Base-by-base conservation (phyloP, 805 yeast genomes). In the Saccharomycodes ludwigii region DNA sequence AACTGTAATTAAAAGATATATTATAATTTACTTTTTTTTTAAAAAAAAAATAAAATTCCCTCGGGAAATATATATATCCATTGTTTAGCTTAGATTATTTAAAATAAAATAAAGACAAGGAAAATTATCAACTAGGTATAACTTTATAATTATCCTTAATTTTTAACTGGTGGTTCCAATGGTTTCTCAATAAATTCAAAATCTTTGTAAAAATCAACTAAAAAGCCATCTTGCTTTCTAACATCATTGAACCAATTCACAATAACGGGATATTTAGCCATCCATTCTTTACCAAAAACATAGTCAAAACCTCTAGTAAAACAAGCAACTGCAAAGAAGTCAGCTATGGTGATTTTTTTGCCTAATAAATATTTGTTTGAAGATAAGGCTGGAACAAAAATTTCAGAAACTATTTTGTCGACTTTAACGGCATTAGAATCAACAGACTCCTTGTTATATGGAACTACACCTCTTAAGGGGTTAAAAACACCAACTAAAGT, bases 391-490 rank as follows among this genome's bases (percentile, higher is more conserved):
- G 54, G 54, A 63, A 79, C 91, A 39, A 66, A 61, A 32, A 68
- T 41, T 20, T 52, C 46, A 19, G 23, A 31, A 40, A 63, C 54
- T 34, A 62, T 52, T 29, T 47, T 48, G 27, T 62, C 66, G 41
- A 66, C 48, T 36, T 50, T 42, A 15, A 47, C 68, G 16, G 34
- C 34, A 27, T 61, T 61, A 23, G 60, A 65, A 36, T 74, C 77
- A 39, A 71, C 70, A 30, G 40, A 49, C 35, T 75, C 77, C 72
- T 80, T 79, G 78, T 80, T 76, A 76, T 72, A 83, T 42, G 93
- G 86, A 33, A 41, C 54, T 32, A 51, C 58, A 48, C 95, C 95
- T 29, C 58, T 48, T 34, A 79, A 51, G 44, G 84, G 79, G 37
- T 54, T 52, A 59, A 82, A 71, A 42, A 71, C 70, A 23, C 41